phyloP scores from a whole-genome alignment of 2,329 filamentous ascomycete species.

The Colletotrichum camelliae region DNA sequence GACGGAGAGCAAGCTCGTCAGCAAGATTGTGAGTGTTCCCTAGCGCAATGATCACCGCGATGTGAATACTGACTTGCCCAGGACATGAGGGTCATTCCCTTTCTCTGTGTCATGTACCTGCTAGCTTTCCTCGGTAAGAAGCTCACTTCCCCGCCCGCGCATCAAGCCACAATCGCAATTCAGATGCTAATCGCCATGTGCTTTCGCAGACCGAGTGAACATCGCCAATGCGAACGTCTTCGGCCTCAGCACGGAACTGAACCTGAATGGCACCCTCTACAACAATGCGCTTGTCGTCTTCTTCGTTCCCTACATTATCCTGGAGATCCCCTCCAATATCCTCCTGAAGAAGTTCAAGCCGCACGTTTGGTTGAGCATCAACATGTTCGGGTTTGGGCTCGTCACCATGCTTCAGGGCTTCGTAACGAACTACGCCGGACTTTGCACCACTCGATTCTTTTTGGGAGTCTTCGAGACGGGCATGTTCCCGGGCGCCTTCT shows the following conservation, averaged over 20 bases:
- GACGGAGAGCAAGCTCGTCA: constrained; percentile 69
- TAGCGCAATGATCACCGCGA: no score
- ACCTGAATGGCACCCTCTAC: constrained; percentile 65
- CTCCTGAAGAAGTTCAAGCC: constrained; percentile 49
- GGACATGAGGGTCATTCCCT: constrained; percentile 72
- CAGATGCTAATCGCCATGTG: background rate
- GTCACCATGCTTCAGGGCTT: constrained; percentile 79
- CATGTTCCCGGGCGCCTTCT: constrained; percentile 65
- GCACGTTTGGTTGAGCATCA: constrained; percentile 75
- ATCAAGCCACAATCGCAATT: background rate
- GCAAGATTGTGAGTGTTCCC: constrained; percentile 59
- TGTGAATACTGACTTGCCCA: background rate
- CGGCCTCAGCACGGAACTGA: constrained; percentile 66
- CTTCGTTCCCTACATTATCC: constrained; percentile 79
- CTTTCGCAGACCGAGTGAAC: constrained; percentile 67
- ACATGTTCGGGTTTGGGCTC: constrained; percentile 86
- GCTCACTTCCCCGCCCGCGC: background rate
- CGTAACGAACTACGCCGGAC: constrained; percentile 76
- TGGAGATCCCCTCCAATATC: constrained; percentile 65
- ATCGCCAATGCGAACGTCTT: constrained; percentile 80
- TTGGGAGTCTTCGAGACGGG: constrained; percentile 78
- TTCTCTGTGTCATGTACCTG: constrained; percentile 74
- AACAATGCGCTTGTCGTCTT: constrained; percentile 82
- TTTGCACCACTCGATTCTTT: constrained; percentile 85
- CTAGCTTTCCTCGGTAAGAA: constrained; percentile 66